phyloP scores from a whole-genome alignment of 2,329 filamentous ascomycete genomes.

The Neurospora crassa region DNA sequence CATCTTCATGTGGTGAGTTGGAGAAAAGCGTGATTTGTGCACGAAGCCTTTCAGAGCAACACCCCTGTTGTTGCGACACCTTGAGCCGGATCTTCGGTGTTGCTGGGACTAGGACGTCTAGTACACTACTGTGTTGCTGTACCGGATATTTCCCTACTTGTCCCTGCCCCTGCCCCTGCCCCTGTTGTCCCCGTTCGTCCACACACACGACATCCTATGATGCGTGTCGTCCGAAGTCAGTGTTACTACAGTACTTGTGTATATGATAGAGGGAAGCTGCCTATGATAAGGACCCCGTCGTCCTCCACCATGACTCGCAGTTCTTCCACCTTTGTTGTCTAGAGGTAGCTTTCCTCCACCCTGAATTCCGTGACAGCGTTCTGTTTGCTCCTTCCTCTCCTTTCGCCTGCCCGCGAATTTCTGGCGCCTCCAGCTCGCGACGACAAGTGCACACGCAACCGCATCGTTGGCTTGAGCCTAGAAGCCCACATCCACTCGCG shows the following conservation, averaged over 20 bases:
- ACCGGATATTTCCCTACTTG: too few relatives aligned
- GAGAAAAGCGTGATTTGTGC: too few relatives aligned
- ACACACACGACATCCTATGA: not conserved
- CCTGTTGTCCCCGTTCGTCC: not conserved
- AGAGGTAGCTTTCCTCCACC: not conserved
- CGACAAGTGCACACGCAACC: not conserved
- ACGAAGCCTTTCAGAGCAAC: too few relatives aligned
- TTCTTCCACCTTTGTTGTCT: not conserved
- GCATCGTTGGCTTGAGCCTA: not conserved
- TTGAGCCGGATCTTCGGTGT: too few relatives aligned
- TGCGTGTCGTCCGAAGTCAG: not conserved
- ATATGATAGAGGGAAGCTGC: not conserved
- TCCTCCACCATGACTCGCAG: not conserved
- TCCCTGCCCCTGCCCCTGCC: not conserved
- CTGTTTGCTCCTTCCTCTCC: not conserved
- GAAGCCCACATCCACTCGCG: not conserved
- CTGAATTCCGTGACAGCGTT: not conserved
- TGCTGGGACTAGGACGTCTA: too few relatives aligned
- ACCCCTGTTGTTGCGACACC: too few relatives aligned
- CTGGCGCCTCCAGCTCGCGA: not conserved
- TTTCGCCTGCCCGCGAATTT: not conserved
- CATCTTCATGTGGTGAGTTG: too few relatives aligned
- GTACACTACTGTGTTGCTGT: too few relatives aligned
- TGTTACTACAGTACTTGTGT: not conserved
- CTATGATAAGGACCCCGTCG: not conserved